These are phyloP conservation scores for Candida boleticola DNA, from an alignment of 805 yeast species.

Conservation along the genomic window DNA sequence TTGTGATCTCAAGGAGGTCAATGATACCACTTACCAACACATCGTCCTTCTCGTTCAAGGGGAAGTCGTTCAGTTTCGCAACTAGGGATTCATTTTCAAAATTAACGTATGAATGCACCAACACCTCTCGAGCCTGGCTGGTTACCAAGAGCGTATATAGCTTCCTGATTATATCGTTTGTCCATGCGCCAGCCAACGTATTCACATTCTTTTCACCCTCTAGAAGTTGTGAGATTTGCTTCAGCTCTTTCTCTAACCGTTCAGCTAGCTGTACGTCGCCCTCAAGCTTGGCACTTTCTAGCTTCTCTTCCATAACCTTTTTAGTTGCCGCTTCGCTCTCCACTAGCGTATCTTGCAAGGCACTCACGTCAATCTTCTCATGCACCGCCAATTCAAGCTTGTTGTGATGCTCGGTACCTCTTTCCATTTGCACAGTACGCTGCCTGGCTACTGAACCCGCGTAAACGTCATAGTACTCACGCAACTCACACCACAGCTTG, in stretches of 20 bases:
- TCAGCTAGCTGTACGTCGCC: background rate
- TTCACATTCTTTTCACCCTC: constrained; percentile 12
- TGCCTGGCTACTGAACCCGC: constrained; percentile 33
- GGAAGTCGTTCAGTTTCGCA: constrained; percentile 7
- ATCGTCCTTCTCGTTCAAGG: constrained; percentile 15
- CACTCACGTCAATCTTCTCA: constrained; percentile 22
- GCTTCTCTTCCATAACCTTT: constrained; percentile 8
- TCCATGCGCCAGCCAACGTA: constrained; percentile 31
- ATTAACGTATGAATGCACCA: constrained; percentile 53
- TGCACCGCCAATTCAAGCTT: constrained; percentile 49
- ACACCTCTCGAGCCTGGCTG: constrained; percentile 62
- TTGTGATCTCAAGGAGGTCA: constrained; percentile 42
- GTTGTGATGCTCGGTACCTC: constrained; percentile 50
- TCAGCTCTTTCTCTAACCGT: constrained; percentile 8
- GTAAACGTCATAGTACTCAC: constrained; percentile 51
- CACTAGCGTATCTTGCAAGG: constrained; percentile 3
- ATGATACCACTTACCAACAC: constrained; percentile 63
- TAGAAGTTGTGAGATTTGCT: constrained; percentile 13
- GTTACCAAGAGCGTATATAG: constrained; percentile 38
- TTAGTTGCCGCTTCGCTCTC: constrained; percentile 7
- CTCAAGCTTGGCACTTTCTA: constrained; percentile 6
- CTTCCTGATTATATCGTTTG: constrained; percentile 39
- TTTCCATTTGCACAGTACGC: constrained; percentile 38
- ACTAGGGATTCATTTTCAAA: constrained; percentile 13
- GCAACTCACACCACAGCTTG: constrained; percentile 67